Percentiles rank a stretch among this genome's conserved stretches.
Conservation (phyloP, 805 yeast genomes). For the Starmerella cellae region DNA sequence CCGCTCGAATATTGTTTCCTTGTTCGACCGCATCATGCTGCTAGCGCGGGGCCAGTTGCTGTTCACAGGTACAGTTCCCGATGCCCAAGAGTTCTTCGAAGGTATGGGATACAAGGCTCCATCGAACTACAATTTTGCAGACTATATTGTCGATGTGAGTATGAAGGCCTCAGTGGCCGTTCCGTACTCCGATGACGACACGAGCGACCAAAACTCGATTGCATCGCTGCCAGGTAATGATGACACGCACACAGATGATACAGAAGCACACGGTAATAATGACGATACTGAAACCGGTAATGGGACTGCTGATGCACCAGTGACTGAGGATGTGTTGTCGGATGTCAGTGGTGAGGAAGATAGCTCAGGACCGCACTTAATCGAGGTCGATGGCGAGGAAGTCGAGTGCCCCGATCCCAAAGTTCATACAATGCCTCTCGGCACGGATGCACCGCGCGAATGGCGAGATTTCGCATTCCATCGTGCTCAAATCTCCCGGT, state of each 20-base stretch:
- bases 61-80: slow-evolving; percentile 72
- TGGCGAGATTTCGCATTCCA: slow-evolving; percentile 22
- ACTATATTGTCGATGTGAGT: slow-evolving; percentile 80
- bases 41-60: slow-evolving; percentile 76
- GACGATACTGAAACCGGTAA: background rate
- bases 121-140: slow-evolving; percentile 82
- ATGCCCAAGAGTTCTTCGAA: slow-evolving; percentile 62
- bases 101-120: slow-evolving; percentile 75
- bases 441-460: slow-evolving; percentile 18
- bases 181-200: background rate
- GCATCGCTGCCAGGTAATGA: too few species aligned
- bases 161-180: slow-evolving; percentile 35
- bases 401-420: slow-evolving; percentile 17
- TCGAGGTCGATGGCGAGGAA: too few species aligned
- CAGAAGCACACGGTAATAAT: background rate
- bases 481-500: slow-evolving; percentile 14
- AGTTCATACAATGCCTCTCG: slow-evolving; percentile 15
- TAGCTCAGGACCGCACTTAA: background rate
- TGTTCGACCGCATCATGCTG: slow-evolving; percentile 70
- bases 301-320: too few species aligned
- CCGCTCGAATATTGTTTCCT: slow-evolving; percentile 82
- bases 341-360: slow-evolving; percentile 10
- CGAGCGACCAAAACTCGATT: background rate
- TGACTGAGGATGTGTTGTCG: slow-evolving; percentile 11
- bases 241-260: background rate